Evolutionary conservation across 208 protist genomes (phyloP).

Genomic region (Acanthamoeba polyphaga): DNA sequence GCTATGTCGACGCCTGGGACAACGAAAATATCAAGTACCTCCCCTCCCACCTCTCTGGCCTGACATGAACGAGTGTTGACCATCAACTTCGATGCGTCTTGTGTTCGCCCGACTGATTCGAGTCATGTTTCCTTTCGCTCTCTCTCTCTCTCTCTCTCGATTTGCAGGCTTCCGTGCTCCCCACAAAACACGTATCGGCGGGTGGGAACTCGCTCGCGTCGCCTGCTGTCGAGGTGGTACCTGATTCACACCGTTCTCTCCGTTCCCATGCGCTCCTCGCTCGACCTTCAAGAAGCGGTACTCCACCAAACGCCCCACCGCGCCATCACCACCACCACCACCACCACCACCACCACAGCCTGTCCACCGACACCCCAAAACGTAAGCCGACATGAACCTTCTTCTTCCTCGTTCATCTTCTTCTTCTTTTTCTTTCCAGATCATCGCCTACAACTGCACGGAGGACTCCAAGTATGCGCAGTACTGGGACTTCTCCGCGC

Average conservation of each 20-base stretch:
- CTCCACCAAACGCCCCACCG: not conserved
- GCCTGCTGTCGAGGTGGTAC: constrained; percentile 27
- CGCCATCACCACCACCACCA: not conserved
- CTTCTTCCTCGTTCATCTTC: not conserved
- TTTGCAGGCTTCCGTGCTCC: constrained; percentile 23
- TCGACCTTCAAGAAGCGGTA: constrained; percentile 61
- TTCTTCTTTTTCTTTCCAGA: not conserved
- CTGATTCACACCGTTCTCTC: constrained; percentile 58
- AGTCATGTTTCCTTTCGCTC: not conserved
- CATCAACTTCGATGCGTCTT: no score
- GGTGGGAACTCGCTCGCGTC: constrained; percentile 1
- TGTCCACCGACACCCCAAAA: not conserved
- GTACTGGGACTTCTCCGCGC: constrained; percentile 53
- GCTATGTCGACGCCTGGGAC: constrained; percentile 62
- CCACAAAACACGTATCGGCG: constrained; percentile 61
- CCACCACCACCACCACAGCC: no score
- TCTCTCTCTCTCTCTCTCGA: not conserved
- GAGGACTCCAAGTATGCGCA: constrained; percentile 54
- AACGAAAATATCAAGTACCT: constrained; percentile 14
- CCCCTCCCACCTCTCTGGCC: not conserved
- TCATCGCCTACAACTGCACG: constrained; percentile 68
- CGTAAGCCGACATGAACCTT: no score
- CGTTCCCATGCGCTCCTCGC: not conserved
- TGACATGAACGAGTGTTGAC: no score
- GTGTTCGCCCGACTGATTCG: not conserved